Evolutionary conservation across 2,329 filamentous ascomycete species (phyloP).

Genomic region (Trichoderma simmonsii): DNA sequence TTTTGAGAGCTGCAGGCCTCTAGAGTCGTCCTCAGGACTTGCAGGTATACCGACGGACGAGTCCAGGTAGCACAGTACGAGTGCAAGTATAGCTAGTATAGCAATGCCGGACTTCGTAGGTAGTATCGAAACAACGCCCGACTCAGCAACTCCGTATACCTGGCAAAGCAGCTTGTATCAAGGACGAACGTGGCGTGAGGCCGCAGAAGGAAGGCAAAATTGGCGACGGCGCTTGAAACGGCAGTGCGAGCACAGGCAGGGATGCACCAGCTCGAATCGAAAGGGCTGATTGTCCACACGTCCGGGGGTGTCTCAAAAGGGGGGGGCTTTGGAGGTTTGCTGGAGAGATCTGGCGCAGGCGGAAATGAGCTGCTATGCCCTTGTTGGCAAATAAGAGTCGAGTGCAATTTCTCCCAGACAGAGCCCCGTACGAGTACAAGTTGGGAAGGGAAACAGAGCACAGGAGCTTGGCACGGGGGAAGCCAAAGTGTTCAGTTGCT

Average conservation of each 20-base stretch:
- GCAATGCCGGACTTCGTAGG: neutral
- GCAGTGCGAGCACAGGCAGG: slow-evolving; percentile 19
- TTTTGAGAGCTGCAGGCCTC: slow-evolving; percentile 7
- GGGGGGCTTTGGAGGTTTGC: slow-evolving; percentile 16
- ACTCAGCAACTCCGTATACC: neutral
- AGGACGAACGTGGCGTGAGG: slow-evolving; percentile 10
- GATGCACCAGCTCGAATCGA: slow-evolving; percentile 15
- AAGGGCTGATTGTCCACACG: slow-evolving; percentile 16
- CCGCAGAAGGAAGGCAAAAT: slow-evolving; percentile 4
- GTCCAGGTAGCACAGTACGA: neutral
- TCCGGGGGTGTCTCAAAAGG: slow-evolving; percentile 19
- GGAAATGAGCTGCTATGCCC: slow-evolving; percentile 21
- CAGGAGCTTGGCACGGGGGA: slow-evolving; percentile 1
- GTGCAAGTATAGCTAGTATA: too few relatives aligned
- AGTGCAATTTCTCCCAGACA: slow-evolving; percentile 19
- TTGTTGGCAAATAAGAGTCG: slow-evolving; percentile 17
- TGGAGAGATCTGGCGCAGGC: slow-evolving; percentile 19
- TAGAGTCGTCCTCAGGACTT: neutral
- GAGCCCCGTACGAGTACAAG: neutral
- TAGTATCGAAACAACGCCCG: neutral
- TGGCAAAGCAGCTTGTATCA: neutral
- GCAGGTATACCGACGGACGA: neutral
- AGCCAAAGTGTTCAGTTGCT: neutral
- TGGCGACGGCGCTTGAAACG: slow-evolving; percentile 21
- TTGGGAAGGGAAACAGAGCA: neutral